Percentiles rank a stretch among this genome's conserved stretches.
Conservation (phyloP, 176 grass and related monocot species). For the Lolium multiflorum region DNA sequence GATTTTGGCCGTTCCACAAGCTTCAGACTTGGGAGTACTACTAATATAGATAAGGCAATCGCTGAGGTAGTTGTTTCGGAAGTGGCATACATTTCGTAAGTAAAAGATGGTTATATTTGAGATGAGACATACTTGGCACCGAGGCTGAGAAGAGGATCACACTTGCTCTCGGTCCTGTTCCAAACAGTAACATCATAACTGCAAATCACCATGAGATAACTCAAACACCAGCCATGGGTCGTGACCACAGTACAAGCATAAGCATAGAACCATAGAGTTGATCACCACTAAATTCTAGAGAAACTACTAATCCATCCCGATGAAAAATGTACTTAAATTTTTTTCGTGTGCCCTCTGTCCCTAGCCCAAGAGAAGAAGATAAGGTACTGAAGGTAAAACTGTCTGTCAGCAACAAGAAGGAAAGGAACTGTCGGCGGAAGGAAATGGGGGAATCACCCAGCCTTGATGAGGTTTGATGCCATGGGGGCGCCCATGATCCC, state of each 20-base stretch:
- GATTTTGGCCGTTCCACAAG: conserved; percentile 10
- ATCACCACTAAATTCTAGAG: not conserved
- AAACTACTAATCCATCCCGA: not conserved
- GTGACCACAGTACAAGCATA: not conserved
- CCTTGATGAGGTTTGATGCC: conserved; percentile 81
- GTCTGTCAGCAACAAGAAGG: not conserved
- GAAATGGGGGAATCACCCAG: conserved; percentile 44
- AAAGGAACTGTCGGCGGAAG: not conserved
- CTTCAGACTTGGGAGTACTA: not conserved
- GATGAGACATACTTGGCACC: conserved; percentile 64
- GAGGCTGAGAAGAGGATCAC: conserved; percentile 73
- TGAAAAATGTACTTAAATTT: not conserved
- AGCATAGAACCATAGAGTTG: not conserved
- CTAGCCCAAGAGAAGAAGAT: not conserved
- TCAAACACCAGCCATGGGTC: not conserved
- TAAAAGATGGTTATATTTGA: not conserved
- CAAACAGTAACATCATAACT: conserved; percentile 88
- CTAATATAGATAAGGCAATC: not conserved
- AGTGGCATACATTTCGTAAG: not conserved
- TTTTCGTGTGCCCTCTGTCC: not conserved
- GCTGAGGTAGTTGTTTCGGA: not conserved
- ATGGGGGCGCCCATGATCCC: conserved; percentile 84
- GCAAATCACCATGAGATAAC: conserved; percentile 14
- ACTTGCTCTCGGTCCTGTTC: conserved; percentile 93
- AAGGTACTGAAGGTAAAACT: conserved; percentile 13